Conservation (phyloP, 2,329 filamentous ascomycete genomes). For the Pseudohalonectria lignicola region DNA sequence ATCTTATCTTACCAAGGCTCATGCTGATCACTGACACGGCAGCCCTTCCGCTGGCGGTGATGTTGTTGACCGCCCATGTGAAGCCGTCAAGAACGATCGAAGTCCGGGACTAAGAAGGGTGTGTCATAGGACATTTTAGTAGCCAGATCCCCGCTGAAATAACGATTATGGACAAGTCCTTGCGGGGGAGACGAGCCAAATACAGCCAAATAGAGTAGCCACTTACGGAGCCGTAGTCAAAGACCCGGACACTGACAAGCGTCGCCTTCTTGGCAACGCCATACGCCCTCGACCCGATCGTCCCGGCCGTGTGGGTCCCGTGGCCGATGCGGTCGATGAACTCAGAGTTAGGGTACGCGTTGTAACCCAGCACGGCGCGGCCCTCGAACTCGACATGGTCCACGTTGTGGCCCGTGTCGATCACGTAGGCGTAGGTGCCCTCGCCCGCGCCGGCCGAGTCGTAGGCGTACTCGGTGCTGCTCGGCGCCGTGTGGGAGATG, state of each 20-base stretch:
- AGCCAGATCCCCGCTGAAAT: too few relatives aligned
- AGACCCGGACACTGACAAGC: conserved; percentile 20
- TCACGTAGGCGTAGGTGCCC: conserved; percentile 25
- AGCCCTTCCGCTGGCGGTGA: conserved; percentile 17
- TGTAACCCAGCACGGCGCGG: conserved; percentile 17
- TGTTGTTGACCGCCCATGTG: conserved; percentile 13
- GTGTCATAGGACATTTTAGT: too few relatives aligned
- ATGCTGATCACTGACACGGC: conserved; percentile 52
- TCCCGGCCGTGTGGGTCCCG: conserved; percentile 22
- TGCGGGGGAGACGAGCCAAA: too few relatives aligned
- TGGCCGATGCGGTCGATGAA: conserved; percentile 16
- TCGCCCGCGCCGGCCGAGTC: conserved; percentile 12
- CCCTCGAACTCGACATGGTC: conserved; percentile 20
- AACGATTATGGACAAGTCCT: neutral
- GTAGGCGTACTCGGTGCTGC: conserved; percentile 11
- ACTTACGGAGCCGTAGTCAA: conserved; percentile 6
- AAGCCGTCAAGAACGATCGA: conserved; percentile 11
- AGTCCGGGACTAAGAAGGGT: neutral
- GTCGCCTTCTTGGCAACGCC: conserved; percentile 19
- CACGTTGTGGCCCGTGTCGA: conserved; percentile 31
- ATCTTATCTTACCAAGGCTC: conserved; percentile 31
- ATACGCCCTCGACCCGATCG: conserved; percentile 16
- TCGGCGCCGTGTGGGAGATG: conserved; percentile 12
- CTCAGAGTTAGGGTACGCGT: conserved; percentile 10
- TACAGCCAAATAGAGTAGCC: neutral